These are phyloP conservation scores for Ophioceras dolichostomum DNA, from an alignment of 2,329 filamentous ascomycete genomes.

Conservation along the genomic window DNA sequence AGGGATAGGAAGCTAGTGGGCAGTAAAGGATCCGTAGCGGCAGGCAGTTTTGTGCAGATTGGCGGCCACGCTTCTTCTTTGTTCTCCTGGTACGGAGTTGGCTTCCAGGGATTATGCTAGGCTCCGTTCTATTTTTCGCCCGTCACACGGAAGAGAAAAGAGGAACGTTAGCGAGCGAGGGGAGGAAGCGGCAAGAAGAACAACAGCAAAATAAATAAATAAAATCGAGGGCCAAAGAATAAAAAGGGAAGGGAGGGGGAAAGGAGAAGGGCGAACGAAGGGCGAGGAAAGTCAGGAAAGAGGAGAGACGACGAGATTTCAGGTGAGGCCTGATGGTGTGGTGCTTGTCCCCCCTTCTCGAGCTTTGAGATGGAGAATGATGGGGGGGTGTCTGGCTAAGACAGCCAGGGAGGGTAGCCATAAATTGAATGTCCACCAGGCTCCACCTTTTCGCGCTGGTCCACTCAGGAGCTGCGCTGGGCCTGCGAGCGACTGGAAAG, in stretches of 20 bases:
- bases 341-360: background rate
- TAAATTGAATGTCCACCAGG: constrained; percentile 3
- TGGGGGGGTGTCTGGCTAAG: background rate
- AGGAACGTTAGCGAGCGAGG: background rate
- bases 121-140: too few species aligned
- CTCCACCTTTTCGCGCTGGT: background rate
- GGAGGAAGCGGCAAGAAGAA: background rate
- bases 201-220: constrained; percentile 2
- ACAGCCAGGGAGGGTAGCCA: constrained; percentile 1
- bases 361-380: background rate
- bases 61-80: too few species aligned
- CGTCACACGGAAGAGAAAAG: background rate
- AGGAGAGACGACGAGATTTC: constrained; percentile 1
- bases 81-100: too few species aligned
- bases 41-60: too few species aligned
- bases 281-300: constrained; percentile 4
- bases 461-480: constrained; percentile 3
- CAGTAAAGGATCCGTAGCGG: too few species aligned
- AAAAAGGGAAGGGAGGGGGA: constrained; percentile 5
- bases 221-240: constrained; percentile 4
- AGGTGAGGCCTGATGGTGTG: background rate
- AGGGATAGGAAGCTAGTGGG: too few species aligned
- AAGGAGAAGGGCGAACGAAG: too few species aligned
- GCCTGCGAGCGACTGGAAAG: background rate
- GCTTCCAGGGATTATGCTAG: too few species aligned